Evolutionary conservation across 1,284 basidiomycete species (phyloP), one percentile per base, ranked within the genome.

Genomic region (Omphalotus olearius): DNA sequence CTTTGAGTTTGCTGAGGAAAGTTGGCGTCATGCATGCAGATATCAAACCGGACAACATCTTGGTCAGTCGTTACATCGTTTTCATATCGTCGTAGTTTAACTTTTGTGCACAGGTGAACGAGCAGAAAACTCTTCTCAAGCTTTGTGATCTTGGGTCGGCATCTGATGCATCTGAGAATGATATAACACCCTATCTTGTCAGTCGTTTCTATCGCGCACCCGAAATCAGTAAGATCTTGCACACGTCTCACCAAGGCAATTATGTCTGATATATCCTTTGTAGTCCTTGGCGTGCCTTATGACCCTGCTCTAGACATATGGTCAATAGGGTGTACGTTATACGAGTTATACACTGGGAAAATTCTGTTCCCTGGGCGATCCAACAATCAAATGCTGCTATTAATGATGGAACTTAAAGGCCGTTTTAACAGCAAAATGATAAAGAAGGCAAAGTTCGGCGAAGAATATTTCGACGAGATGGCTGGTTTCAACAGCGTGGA

Each of bases 141-240:
- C 73, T 99, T 2, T 98, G 95, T 64, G 97, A 99, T 72, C 73
- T 99, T 37, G 97, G 97, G 37, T 98, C 94, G 0, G 97, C 97
- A 0, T 91, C 91, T 6, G 93, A 97, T 65, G 87, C 89, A 0
- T 86, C 86, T 17, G 95, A 98, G 68, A 93, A 93, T 68, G 97
- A 98, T 42, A 95, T 99, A 59, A 98, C 97, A 1, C 97, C 97
- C 2, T 99, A 99, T 68, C 85, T 99, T 51, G 97, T 99, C 52
- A 95, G 92, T 59, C 79, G 97, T 41, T 99, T 99, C 72, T 99
- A 99, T 66, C 90, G 97, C 44, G 96, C 97, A 1, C 97, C 97
- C 1, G 97, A 99, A 72, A 98, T 99, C 66, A 99, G 94, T 98
- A 64, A 66, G 85, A 80, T 55, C 53, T 13, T 43, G 33, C 26